Evolutionary conservation across 352 stramenopile species (phyloP), one percentile per base, ranked within the genome.

Genomic region (Pythium chondricola): DNA sequence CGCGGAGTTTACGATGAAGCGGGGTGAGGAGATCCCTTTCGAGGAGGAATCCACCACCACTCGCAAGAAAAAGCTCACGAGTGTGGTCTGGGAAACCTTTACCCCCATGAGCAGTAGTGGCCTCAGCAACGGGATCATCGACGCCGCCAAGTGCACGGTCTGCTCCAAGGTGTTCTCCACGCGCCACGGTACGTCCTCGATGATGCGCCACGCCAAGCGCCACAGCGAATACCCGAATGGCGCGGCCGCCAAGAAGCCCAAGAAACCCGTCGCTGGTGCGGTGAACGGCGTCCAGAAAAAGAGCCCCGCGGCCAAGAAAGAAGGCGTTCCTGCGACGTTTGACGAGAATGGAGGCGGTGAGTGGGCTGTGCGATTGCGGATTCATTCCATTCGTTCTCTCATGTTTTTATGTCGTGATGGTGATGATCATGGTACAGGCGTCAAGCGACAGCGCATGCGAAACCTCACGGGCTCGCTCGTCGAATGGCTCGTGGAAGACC

Each of bases 61-160:
- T 50, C 74, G 75, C 56, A 87, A 85, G 55, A 89, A 89, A 58
- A 89, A 89, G 62, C 73, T 87, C 52, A 89, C 78, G 51, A 87
- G 75, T 53, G 61, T 87, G 53, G 78, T 89, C 31, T 89, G 78
- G 78, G 75, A 89, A 63, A 89, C 74, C 22, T 89, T 89, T 53
- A 85, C 78, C 47, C 78, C 78, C 37, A 66, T 85, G 36, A 79
- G 63, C 24, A 87, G 71, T 58, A 79, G 57, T 32, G 78, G 74
- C 1, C 46, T 81, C 39, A 77, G 73, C 42, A 77, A 89, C 44
- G 78, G 78, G 21, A 51, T 85, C 39, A 62, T 87, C 18, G 78
- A 89, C 48, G 80, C 78, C 33, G 78, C 78, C 40, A 85, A 87
- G 55, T 89, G 78, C 61, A 79, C 63, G 2, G 59, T 86, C 6